Conservation (phyloP, 768 basidiomycete species). For the Podaxis mareebaensis region DNA sequence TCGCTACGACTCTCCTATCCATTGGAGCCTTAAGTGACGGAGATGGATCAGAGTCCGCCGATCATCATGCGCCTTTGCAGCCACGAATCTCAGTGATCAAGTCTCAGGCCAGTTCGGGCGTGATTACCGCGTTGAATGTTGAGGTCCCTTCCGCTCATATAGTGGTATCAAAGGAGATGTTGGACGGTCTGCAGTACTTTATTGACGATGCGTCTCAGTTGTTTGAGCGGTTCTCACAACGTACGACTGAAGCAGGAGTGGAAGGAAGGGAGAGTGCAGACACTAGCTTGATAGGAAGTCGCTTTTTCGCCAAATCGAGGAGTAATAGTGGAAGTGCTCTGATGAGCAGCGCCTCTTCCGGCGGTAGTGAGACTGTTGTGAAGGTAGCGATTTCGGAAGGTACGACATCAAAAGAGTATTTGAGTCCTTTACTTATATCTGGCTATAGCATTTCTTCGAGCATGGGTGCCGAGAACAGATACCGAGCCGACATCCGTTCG, state of each 20-base stretch:
- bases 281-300: constrained; percentile 75
- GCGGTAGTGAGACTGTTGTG: constrained; percentile 44
- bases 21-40: constrained; percentile 16
- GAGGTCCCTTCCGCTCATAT: constrained; percentile 66
- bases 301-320: constrained; percentile 66
- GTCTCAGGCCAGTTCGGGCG: constrained; percentile 21
- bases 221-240: constrained; percentile 45
- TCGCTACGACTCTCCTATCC: constrained; percentile 15
- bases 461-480: constrained; percentile 22
- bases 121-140: constrained; percentile 31
- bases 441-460: constrained; percentile 23
- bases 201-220: constrained; percentile 85
- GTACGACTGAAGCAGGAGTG: constrained; percentile 14
- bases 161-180: constrained; percentile 57
- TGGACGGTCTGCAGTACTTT: constrained; percentile 86
- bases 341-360: constrained; percentile 25
- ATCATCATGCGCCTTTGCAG: constrained; percentile 22
- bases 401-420: constrained; percentile 15
- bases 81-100: constrained; percentile 38
- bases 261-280: constrained; percentile 46
- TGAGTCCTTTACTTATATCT: background rate
- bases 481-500: background rate
- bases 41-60: background rate
- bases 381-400: constrained; percentile 42
- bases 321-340: constrained; percentile 35